These are phyloP conservation scores for Zelopaecilomyces penicillatus DNA, from an alignment of 2,329 filamentous ascomycete species.

Conservation along the genomic window DNA sequence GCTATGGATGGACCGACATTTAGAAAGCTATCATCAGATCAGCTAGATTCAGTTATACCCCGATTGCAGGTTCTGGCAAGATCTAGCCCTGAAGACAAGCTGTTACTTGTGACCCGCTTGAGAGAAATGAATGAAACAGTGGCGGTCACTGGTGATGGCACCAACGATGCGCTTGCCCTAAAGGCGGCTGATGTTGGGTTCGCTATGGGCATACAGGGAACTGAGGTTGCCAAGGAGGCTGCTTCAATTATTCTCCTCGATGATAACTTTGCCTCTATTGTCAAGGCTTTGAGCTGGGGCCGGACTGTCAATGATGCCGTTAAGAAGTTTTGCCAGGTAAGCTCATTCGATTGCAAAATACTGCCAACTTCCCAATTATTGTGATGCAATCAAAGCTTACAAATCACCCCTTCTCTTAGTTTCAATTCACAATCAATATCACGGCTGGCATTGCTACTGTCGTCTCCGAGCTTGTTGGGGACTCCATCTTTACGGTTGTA, in stretches of 20 bases:
- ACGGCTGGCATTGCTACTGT: conserved; percentile 58
- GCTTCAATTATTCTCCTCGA: conserved; percentile 58
- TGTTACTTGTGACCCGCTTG: conserved; percentile 54
- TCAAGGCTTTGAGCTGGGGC: conserved; percentile 54
- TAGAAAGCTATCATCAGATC: conserved; percentile 43
- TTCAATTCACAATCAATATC: conserved; percentile 62
- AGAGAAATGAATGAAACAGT: conserved; percentile 59
- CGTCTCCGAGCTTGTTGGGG: conserved; percentile 50
- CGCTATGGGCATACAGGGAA: conserved; percentile 59
- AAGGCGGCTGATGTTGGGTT: conserved; percentile 61
- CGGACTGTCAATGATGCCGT: conserved; percentile 56
- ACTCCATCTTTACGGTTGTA: conserved; percentile 50
- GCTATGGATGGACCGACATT: conserved; percentile 51
- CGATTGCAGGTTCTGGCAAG: conserved; percentile 60
- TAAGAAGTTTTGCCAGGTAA: conserved; percentile 53
- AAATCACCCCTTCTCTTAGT: conserved; percentile 22
- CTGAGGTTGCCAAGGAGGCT: conserved; percentile 58
- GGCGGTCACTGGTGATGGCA: conserved; percentile 58
- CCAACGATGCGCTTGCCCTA: conserved; percentile 57
- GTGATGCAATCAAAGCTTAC: too few species aligned
- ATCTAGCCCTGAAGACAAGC: conserved; percentile 63
- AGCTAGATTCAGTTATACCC: conserved; percentile 44
- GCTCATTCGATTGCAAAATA: background rate
- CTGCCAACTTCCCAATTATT: too few species aligned
- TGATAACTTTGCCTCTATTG: conserved; percentile 58